Evolutionary conservation across 106 monocot genomes (phyloP).

Genomic region (Triglochin maritima): DNA sequence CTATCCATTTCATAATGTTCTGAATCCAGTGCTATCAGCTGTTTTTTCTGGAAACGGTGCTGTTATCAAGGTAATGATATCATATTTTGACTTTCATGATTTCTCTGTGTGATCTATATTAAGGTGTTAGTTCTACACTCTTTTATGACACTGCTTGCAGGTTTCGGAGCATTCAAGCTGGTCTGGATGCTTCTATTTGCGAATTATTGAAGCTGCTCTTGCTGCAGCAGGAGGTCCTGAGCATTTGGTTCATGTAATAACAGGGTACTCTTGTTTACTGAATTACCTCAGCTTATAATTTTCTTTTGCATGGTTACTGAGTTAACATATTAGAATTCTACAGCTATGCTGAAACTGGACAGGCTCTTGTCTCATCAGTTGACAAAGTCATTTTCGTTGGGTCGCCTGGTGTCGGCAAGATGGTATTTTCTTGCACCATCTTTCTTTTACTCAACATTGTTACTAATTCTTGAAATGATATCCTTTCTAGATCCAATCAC

Average conservation of each 20-base stretch:
- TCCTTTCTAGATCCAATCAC: too few relatives aligned
- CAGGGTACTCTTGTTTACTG: conserved; percentile 45
- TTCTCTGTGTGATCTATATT: too few relatives aligned
- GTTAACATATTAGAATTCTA: background rate
- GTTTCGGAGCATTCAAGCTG: conserved; percentile 99
- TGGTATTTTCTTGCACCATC: conserved; percentile 35
- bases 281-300: background rate
- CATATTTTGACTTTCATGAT: background rate
- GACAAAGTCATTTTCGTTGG: conserved; percentile 99
- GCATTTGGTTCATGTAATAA: conserved; percentile 95
- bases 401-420: conserved; percentile 97
- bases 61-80: conserved; percentile 79
- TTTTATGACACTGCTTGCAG: conserved; percentile 16
- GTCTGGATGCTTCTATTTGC: conserved; percentile 93
- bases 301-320: background rate
- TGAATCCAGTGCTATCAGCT: conserved; percentile 96
- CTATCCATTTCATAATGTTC: conserved; percentile 97
- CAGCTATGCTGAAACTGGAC: conserved; percentile 96
- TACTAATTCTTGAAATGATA: too few relatives aligned
- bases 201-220: conserved; percentile 96
- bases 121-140: too few relatives aligned
- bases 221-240: conserved; percentile 92
- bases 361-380: conserved; percentile 97
- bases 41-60: conserved; percentile 94
- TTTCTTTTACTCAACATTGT: too few relatives aligned